Evolutionary conservation across 306 rosid species (phyloP).

Genomic region (Malus sieversii): DNA sequence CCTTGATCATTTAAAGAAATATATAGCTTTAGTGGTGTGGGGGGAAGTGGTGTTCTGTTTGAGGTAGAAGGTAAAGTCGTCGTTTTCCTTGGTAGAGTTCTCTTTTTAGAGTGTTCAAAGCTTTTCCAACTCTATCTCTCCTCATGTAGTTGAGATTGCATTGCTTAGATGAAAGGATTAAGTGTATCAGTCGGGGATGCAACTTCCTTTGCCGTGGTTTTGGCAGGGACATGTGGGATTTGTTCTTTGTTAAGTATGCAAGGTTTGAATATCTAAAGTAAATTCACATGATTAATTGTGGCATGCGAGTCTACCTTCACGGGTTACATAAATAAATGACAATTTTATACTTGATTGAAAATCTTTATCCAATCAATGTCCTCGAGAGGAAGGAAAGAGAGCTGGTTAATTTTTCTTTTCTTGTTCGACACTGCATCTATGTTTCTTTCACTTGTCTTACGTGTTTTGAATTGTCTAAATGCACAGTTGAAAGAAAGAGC

Average conservation of each 20-base stretch:
- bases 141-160: not conserved
- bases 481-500: slow-evolving; percentile 70
- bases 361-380: no score
- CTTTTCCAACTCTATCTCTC: not conserved
- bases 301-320: not conserved
- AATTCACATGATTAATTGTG: not conserved
- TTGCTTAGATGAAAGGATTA: not conserved
- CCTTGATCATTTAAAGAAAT: not conserved
- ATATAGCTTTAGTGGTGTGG: not conserved
- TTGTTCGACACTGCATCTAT: not conserved
- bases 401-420: not conserved
- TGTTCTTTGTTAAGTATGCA: not conserved
- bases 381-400: not conserved
- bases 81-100: not conserved
- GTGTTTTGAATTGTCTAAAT: not conserved
- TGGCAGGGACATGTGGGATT: not conserved
- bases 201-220: not conserved
- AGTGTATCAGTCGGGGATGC: not conserved
- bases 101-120: not conserved
- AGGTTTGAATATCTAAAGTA: not conserved
- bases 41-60: not conserved
- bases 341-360: not conserved
- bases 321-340: no score
- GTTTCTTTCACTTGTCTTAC: not conserved
- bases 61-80: not conserved